Evolutionary conservation across 768 basidiomycete genomes (phyloP).

Genomic region (Boletus huronensis): DNA sequence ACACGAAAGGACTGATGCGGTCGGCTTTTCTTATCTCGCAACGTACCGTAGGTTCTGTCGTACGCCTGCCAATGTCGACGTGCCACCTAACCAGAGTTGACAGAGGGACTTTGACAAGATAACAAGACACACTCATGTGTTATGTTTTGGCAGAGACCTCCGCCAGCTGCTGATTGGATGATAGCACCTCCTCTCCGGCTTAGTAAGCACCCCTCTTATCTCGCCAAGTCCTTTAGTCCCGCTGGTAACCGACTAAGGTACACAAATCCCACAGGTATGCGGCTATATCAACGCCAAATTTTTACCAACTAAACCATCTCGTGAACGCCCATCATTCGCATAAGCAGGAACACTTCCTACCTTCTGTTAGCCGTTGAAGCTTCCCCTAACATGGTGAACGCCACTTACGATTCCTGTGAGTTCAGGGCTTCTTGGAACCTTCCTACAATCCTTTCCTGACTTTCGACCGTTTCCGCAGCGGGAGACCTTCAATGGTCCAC

Average conservation of each 20-base stretch:
- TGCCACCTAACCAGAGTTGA: neutral
- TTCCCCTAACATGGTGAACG: slow-evolving; percentile 39
- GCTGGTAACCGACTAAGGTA: slow-evolving; percentile 6
- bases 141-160: neutral
- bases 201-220: slow-evolving; percentile 23
- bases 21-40: slow-evolving; percentile 14
- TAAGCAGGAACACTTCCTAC: neutral
- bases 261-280: slow-evolving; percentile 18
- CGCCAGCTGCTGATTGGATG: slow-evolving; percentile 20
- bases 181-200: slow-evolving; percentile 18
- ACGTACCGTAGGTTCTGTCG: neutral
- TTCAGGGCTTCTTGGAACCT: neutral
- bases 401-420: slow-evolving; percentile 41
- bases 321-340: slow-evolving; percentile 1
- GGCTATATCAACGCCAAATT: slow-evolving; percentile 18
- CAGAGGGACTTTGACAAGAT: slow-evolving; percentile 16
- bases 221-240: slow-evolving; percentile 3
- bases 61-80: slow-evolving; percentile 9
- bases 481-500: slow-evolving; percentile 36
- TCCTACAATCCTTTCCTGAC: neutral
- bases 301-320: neutral
- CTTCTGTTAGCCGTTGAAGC: neutral
- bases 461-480: slow-evolving; percentile 25
- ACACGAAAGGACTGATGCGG: neutral
- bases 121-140: neutral